Evolutionary conservation across 495 filamentous ascomycete genomes (phyloP).

Genomic region (Platismatia glauca): DNA sequence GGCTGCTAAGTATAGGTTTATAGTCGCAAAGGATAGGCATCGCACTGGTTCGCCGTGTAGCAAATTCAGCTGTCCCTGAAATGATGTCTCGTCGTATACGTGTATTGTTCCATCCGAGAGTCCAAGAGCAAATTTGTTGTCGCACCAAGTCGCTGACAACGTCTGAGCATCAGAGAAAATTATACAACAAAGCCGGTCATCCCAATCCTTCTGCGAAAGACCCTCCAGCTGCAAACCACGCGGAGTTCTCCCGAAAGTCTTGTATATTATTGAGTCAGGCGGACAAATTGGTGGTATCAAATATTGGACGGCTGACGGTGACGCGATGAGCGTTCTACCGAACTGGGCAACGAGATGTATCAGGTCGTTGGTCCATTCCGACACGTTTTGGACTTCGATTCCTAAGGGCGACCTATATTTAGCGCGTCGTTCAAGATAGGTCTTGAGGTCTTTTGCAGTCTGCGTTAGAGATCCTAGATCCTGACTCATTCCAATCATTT

Average conservation of each 20-base stretch:
- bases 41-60: neutral
- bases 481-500: neutral
- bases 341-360: neutral
- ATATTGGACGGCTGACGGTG: neutral
- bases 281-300: neutral
- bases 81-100: slow-evolving; percentile 7
- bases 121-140: slow-evolving; percentile 12
- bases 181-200: slow-evolving; percentile 27
- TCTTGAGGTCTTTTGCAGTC: neutral
- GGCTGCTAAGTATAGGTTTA: neutral
- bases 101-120: slow-evolving; percentile 9
- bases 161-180: slow-evolving; percentile 18
- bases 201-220: slow-evolving; percentile 25
- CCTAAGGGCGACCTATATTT: neutral
- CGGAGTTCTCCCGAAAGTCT: slow-evolving; percentile 15
- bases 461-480: neutral
- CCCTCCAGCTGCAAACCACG: slow-evolving; percentile 27
- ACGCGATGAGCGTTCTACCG: neutral
- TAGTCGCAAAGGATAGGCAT: neutral
- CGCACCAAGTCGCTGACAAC: slow-evolving; percentile 21
- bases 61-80: neutral
- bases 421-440: neutral
- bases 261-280: neutral
- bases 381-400: neutral
- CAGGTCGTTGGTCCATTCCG: neutral